These are phyloP conservation scores for Periconia sp. DNA, from an alignment of 2,329 filamentous ascomycete species.

Conservation along the genomic window DNA sequence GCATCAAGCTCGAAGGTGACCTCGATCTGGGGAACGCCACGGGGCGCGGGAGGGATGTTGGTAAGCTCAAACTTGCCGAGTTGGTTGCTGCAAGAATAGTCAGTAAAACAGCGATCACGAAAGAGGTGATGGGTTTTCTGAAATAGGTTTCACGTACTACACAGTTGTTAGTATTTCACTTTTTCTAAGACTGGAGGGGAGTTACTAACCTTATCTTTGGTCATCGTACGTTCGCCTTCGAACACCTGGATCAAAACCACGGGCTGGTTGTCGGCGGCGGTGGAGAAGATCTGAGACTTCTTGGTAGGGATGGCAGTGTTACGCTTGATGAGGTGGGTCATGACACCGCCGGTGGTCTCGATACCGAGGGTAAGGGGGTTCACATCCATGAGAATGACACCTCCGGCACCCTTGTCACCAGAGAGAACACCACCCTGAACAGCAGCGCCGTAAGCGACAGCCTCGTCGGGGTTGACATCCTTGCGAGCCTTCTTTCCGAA, in stretches of 20 bases:
- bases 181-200: too few relatives aligned
- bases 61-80: constrained; percentile 99
- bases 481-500: constrained; percentile 98
- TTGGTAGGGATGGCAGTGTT: constrained; percentile 94
- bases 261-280: constrained; percentile 93
- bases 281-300: constrained; percentile 98
- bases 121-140: neutral
- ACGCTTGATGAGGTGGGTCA: constrained; percentile 94
- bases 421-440: constrained; percentile 95
- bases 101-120: neutral
- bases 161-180: too few relatives aligned
- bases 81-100: constrained; percentile 67
- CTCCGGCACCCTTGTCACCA: constrained; percentile 78
- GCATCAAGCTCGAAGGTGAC: constrained; percentile 97
- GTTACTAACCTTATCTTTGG: constrained; percentile 65
- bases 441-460: constrained; percentile 95
- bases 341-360: constrained; percentile 95
- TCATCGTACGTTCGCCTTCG: constrained; percentile 91
- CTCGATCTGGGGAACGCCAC: constrained; percentile 97
- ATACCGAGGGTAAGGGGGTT: constrained; percentile 96
- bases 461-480: constrained; percentile 99
- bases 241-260: constrained; percentile 94
- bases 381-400: constrained; percentile 92
- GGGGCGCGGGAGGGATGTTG: constrained; percentile 89
- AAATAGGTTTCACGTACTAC: neutral